Base-by-base conservation (phyloP, 169 alveolate genomes). In the Neospora caninum region DNA sequence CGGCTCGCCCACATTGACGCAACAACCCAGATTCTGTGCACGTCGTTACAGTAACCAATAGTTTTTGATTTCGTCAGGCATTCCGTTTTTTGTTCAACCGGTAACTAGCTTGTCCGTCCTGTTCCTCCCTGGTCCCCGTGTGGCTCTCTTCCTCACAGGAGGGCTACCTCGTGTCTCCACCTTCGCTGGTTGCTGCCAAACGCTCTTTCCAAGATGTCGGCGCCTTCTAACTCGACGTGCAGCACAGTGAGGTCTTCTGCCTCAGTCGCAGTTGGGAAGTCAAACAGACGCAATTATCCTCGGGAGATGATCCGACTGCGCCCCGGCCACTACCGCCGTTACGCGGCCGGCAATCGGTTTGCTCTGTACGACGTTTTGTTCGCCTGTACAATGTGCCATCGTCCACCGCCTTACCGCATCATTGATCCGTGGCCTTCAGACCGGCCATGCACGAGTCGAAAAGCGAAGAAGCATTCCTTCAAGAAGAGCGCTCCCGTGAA, bases 261-360 rank as follows among this genome's bases (percentile, higher is more conserved):
- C 31, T 27, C 73, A 4, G 25, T 27, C n/a, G 31, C 73, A 27
- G 73, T 9, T 4, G 89, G 69, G 34, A 38, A 82, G 67, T 31
- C 10, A 6, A 31, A 7, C 39, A 10, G 41, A 0, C 38, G 25
- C 38, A 18, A 31, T 25, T 82, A 82, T 49, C 58, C 25, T 7
- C 89, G 89, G 38, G 67, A 82, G 64, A 82, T 82, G 89, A 31
- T 82, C 18, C 89, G 89, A 39, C 34, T 82, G 41, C 89, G 69
- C 16, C 41, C 58, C 34, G 89, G 89, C 34, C 89, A 82, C 67
- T 82, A 82, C 64, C 27, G 89, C 6, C 89, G 89, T 29, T 20
- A 39, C 20, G 67, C 67, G 43, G 20, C 25, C 0, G 89, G 89
- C n/a, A 82, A 82, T 22, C 89, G 89, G 38, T 13, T 82, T 7